These are phyloP conservation scores for Penicillium sp. DNA, from an alignment of 2,329 filamentous ascomycete genomes.

Conservation along the genomic window DNA sequence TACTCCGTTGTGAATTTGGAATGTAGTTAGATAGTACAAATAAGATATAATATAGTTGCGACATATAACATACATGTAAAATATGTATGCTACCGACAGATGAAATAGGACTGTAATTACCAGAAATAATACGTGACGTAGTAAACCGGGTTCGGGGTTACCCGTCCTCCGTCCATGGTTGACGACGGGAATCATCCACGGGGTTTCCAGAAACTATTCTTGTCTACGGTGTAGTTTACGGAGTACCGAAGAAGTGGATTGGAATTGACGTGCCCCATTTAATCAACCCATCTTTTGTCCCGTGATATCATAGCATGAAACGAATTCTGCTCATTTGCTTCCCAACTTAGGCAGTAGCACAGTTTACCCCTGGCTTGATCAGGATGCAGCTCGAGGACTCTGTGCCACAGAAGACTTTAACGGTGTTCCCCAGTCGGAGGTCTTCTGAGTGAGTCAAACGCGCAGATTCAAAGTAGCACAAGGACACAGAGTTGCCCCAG, in stretches of 20 bases:
- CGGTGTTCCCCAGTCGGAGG: not conserved
- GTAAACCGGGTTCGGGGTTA: not conserved
- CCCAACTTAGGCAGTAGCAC: conserved; percentile 1
- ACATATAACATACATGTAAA: not conserved
- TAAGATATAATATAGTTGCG: not conserved
- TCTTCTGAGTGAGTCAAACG: conserved; percentile 6
- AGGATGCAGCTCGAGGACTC: conserved; percentile 9
- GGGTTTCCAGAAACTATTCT: not conserved
- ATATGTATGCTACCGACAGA: not conserved
- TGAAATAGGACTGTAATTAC: not conserved
- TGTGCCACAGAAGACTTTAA: conserved; percentile 4
- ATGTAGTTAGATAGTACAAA: not conserved
- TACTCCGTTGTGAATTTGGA: not conserved
- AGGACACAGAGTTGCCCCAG: conserved; percentile 1
- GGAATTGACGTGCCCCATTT: not conserved
- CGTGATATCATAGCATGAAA: not conserved
- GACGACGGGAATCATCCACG: not conserved
- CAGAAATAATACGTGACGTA: not conserved
- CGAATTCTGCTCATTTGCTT: not conserved
- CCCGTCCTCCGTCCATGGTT: conserved; percentile 3
- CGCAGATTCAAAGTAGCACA: conserved; percentile 1
- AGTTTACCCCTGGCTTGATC: conserved; percentile 10
- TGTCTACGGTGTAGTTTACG: not conserved
- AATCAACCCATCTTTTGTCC: not conserved
- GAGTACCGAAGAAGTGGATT: not conserved